Evolutionary conservation across 176 grass and related monocot genomes (phyloP), one percentile per base, ranked within the genome.

Genomic region (Aegilops bicornis): DNA sequence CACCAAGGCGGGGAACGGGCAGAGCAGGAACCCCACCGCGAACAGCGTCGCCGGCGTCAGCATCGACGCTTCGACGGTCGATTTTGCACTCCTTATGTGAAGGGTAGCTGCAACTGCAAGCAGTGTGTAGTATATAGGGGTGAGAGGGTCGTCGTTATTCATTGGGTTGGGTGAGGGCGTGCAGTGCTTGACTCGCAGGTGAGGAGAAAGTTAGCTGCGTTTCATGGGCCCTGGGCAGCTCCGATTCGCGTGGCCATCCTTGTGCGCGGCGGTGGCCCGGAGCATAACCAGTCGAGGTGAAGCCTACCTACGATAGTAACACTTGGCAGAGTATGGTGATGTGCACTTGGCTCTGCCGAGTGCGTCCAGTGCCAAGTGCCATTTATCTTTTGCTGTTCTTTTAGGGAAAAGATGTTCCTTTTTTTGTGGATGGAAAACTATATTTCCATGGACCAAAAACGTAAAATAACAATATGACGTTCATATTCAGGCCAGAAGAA

Each of bases 21-120:
- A 86, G 23, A 91, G 69, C 15, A 94, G 47, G 58, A 89, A 72
- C 25, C 89, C 92, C 66, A 79, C 67, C 29, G 92, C 83, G 58
- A 91, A 87, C 65, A 91, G 42, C 52, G 79, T 22, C 14, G 89
- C 39, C 87, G 73, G 20, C 65, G 87, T 30, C 54, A 23, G 2
- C 66, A 79, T 84, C 39, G 25, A 4, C 67, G 30, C 48, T 17
- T 52, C 48, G 48, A 59, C 56, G 20, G 1, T 1, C n/a, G 60
- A 25, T 63, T 20, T 63, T 63, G n/a, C 60, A 11, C 60, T n/a
- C 6, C 17, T 24, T 24, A 0, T 58, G 54, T 58, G 17, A 52
- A 52, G 25, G 25, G 25, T 27, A 27, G 25, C 25, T 27, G 25
- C 25, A 27, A 27, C 25, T 27, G 25, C 30, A 31, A 31, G 30